Evolutionary conservation across 2,329 filamentous ascomycete species (phyloP).

Genomic region (Colletotrichum sublineola): DNA sequence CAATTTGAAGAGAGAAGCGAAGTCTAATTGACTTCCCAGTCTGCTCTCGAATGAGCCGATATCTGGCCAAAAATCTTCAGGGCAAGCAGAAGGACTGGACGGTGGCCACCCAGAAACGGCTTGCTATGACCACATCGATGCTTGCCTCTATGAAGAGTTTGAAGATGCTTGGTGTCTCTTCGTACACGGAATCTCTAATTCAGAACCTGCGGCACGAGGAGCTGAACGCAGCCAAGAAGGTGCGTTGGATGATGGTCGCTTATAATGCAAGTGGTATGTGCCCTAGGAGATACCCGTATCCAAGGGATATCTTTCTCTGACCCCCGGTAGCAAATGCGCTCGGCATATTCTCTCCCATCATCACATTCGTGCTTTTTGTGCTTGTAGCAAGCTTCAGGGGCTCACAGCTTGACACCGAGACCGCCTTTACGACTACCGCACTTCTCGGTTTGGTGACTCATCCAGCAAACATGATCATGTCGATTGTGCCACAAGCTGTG

Average conservation of each 20-base stretch:
- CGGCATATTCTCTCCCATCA: slow-evolving; percentile 39
- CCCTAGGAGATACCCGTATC: background rate
- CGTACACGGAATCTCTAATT: slow-evolving; percentile 49
- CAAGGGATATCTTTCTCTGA: no score
- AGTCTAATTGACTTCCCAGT: background rate
- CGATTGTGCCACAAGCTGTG: slow-evolving; percentile 34
- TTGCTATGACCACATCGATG: slow-evolving; percentile 48
- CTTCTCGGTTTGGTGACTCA: slow-evolving; percentile 44
- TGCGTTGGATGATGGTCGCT: slow-evolving; percentile 42
- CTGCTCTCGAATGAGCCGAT: slow-evolving; percentile 23
- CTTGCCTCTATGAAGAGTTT: slow-evolving; percentile 53
- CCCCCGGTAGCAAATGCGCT: slow-evolving; percentile 34
- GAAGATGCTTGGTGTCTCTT: slow-evolving; percentile 53
- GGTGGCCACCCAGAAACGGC: slow-evolving; percentile 46
- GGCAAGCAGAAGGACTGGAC: slow-evolving; percentile 25
- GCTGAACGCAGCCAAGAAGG: slow-evolving; percentile 40
- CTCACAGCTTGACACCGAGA: slow-evolving; percentile 11
- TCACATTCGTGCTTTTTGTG: slow-evolving; percentile 19
- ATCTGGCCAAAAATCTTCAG: slow-evolving; percentile 26
- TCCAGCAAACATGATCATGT: slow-evolving; percentile 40
- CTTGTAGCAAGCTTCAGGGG: background rate
- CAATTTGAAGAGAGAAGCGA: no score
- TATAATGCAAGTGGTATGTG: slow-evolving; percentile 30
- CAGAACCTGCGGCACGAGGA: slow-evolving; percentile 52
- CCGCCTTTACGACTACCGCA: slow-evolving; percentile 45